Evolutionary conservation across 2,329 filamentous ascomycete genomes (phyloP).

Genomic region (Trichoderma atroviride): DNA sequence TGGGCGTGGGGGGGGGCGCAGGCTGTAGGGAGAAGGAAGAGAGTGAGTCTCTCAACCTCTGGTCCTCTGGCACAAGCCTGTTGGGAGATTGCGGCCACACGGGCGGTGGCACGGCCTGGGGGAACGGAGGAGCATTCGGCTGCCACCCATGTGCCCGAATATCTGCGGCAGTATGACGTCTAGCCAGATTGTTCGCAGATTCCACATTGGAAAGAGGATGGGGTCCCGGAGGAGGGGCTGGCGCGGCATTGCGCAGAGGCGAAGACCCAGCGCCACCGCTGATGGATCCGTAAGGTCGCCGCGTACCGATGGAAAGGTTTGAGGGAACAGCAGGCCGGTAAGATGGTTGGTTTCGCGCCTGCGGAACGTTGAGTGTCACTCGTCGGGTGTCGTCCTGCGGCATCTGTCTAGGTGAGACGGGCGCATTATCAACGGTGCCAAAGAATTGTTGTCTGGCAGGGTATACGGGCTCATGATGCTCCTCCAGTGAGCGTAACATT

Average conservation of each 20-base stretch:
- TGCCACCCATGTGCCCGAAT: slow-evolving; percentile 88
- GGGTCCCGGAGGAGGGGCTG: slow-evolving; percentile 65
- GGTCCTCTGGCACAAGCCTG: slow-evolving; percentile 53
- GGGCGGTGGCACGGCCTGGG: slow-evolving; percentile 57
- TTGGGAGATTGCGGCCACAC: slow-evolving; percentile 60
- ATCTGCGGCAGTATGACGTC: slow-evolving; percentile 92
- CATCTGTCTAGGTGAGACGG: slow-evolving; percentile 84
- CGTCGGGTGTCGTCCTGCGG: slow-evolving; percentile 83
- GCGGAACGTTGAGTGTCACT: slow-evolving; percentile 64
- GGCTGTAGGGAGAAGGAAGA: slow-evolving; percentile 57
- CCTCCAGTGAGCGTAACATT: slow-evolving; percentile 58
- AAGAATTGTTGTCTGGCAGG: slow-evolving; percentile 70
- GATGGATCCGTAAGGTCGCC: slow-evolving; percentile 85
- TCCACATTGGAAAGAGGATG: slow-evolving; percentile 68
- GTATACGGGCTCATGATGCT: slow-evolving; percentile 69
- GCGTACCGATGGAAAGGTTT: slow-evolving; percentile 75
- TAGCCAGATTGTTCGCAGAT: slow-evolving; percentile 68
- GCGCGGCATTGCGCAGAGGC: slow-evolving; percentile 68
- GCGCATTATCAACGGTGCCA: slow-evolving; percentile 69
- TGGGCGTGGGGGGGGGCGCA: slow-evolving; percentile 44
- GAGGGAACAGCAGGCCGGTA: slow-evolving; percentile 79
- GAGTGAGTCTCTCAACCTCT: slow-evolving; percentile 59
- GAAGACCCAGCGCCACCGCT: slow-evolving; percentile 72
- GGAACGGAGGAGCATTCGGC: slow-evolving; percentile 63
- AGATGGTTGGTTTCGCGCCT: slow-evolving; percentile 62